Evolutionary conservation across 106 monocot genomes (phyloP), one percentile per base, ranked within the genome.

Genomic region (Chionographis japonica): DNA sequence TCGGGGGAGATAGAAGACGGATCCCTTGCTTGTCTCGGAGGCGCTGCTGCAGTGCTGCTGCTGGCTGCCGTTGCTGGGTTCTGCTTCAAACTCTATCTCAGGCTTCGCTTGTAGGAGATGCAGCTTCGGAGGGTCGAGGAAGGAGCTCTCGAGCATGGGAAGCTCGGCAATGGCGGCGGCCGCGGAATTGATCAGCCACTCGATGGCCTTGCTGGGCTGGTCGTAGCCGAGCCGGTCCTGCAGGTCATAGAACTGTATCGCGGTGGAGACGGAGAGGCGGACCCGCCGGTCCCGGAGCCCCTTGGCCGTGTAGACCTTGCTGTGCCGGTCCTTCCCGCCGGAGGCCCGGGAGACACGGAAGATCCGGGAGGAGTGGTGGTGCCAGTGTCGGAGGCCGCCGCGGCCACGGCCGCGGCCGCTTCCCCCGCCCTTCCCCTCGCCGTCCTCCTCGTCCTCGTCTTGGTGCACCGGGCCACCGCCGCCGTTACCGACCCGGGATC

Each of bases 261-360:
- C 97, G 0, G 97, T 98, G 17, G 97, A 87, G n/a, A 98, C 97
- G 4, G 97, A 98, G 12, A 98, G 83, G 2, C 97, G 79, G 37
- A 98, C 92, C 6, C 97, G 72, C n/a, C 97, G 84, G 54, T 98
- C 97, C 2, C 97, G 74, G 13, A 93, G 72, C 3, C 97, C 92
- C 67, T 92, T 98, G 12, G 92, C 87, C 0, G 97, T 98, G 38
- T 87, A 71, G 20, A 98, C 97, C 80, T 98, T 98, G 85, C 97
- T 98, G 78, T 98, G 97, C 18, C 97, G 89, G 69, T 98, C 97
- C 54, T 98, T 98, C n/a, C 97, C 97, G 3, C 97, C 97, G 5
- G 97, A 87, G 39, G 97, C 97, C 0, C 89, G 72, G 10, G 97
- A 92, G 39, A 98, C 92, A 4, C 97, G 71, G 40, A 78, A 89